These are phyloP conservation scores for Saccharomycopsis sp. DNA, from an alignment of 805 yeast species.

Conservation along the genomic window DNA sequence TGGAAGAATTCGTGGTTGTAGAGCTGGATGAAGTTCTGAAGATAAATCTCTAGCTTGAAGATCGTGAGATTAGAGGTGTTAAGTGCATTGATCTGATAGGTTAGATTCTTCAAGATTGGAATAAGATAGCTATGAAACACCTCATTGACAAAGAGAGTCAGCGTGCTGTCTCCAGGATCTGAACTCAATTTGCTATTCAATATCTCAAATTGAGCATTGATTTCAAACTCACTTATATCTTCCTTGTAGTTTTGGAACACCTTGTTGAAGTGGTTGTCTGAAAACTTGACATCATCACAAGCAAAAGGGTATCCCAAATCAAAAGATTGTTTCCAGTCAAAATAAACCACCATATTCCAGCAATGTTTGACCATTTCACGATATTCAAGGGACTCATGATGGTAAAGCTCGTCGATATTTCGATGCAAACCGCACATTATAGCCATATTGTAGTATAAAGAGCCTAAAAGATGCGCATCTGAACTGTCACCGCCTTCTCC, in stretches of 20 bases:
- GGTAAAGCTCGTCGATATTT: constrained; percentile 11
- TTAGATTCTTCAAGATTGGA: constrained; percentile 13
- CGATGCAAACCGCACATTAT: constrained; percentile 21
- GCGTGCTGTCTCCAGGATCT: neutral
- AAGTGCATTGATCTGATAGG: constrained; percentile 12
- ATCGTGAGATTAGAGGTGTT: constrained; percentile 8
- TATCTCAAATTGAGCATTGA: constrained; percentile 13
- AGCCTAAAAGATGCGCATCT: constrained; percentile 15
- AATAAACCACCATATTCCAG: constrained; percentile 16
- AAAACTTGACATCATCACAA: constrained; percentile 14
- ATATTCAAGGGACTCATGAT: constrained; percentile 5
- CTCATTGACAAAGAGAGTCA: neutral
- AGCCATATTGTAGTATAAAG: constrained; percentile 15
- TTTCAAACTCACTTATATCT: constrained; percentile 9
- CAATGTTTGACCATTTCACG: constrained; percentile 12
- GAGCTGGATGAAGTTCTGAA: constrained; percentile 15
- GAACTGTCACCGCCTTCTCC: constrained; percentile 23
- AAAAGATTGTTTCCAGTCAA: constrained; percentile 20
- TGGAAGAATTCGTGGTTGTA: constrained; percentile 12
- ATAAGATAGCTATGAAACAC: constrained; percentile 11
- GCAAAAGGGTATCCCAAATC: constrained; percentile 20
- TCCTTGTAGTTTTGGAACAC: constrained; percentile 6
- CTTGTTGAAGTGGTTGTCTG: constrained; percentile 4
- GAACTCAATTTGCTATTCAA: neutral
- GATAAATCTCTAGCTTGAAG: constrained; percentile 13